Evolutionary conservation across 148 eudicot genomes (phyloP).

Genomic region (Linanthus parryae): DNA sequence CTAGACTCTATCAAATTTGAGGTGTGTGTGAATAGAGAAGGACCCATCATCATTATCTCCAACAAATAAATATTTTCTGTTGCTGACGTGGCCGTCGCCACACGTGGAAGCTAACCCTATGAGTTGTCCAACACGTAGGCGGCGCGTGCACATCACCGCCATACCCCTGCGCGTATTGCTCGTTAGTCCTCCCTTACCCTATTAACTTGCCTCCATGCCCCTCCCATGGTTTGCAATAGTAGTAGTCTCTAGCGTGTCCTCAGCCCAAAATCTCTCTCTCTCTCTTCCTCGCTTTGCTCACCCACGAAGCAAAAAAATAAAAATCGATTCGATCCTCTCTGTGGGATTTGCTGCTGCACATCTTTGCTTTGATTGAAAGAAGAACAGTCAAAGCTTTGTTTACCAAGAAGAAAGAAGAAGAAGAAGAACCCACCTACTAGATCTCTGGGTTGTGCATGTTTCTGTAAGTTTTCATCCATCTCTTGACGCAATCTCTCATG

Average conservation of each 20-base stretch:
- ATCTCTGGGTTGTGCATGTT: conserved; percentile 2
- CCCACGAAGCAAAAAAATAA: conserved; percentile 21
- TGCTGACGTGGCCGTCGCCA: conserved; percentile 7
- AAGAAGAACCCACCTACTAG: neutral
- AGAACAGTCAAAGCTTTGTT: conserved; percentile 9
- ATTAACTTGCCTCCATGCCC: conserved; percentile 14
- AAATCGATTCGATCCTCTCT: conserved; percentile 9
- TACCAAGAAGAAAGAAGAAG: too few relatives aligned
- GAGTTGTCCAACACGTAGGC: conserved; percentile 4
- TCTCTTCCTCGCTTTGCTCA: conserved; percentile 12
- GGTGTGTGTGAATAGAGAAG: too few relatives aligned
- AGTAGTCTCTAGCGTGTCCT: conserved; percentile 16
- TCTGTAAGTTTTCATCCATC: neutral
- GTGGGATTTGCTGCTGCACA: neutral
- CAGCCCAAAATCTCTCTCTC: conserved; percentile 7
- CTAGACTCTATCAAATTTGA: too few relatives aligned
- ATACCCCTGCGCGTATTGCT: neutral
- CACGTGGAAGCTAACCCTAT: neutral
- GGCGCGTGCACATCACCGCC: conserved; percentile 1
- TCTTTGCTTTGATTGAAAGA: neutral
- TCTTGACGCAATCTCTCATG: neutral
- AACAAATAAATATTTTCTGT: too few relatives aligned
- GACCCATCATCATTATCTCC: too few relatives aligned
- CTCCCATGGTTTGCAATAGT: too few relatives aligned
- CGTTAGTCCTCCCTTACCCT: neutral